Evolutionary conservation across 345 rosid genomes (phyloP).

Genomic region (Limnanthes douglasii): DNA sequence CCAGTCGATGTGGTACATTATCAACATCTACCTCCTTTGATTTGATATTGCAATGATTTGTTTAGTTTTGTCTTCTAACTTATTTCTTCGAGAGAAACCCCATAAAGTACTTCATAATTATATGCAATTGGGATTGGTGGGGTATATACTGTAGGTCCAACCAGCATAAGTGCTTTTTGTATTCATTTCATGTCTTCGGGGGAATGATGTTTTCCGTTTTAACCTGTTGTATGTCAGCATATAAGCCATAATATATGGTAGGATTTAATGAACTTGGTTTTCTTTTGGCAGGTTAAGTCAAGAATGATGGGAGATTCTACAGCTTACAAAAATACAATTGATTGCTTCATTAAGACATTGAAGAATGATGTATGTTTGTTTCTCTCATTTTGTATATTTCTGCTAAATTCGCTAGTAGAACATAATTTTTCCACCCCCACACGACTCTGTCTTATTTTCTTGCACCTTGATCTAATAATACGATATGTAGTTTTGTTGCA

Average conservation of each 20-base stretch:
- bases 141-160: neutral
- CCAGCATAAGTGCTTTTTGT: neutral
- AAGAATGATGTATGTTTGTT: conserved; percentile 57
- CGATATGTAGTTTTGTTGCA: no score
- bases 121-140: neutral
- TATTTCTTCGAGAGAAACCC: neutral
- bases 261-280: conserved; percentile 1
- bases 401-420: no score
- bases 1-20: conserved; percentile 93
- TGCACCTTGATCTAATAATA: no score
- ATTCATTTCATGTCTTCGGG: neutral
- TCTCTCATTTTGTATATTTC: conserved; percentile 4
- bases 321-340: conserved; percentile 76
- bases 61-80: neutral
- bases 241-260: neutral
- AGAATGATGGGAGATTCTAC: conserved; percentile 97
- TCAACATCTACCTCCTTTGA: conserved; percentile 10
- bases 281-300: conserved; percentile 62
- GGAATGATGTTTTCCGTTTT: neutral
- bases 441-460: no score
- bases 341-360: conserved; percentile 82
- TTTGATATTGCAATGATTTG: no score
- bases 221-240: neutral
- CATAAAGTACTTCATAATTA: neutral
- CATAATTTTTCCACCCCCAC: no score